Evolutionary conservation across 1,139 yeast species (phyloP).

Genomic region (Sugiyamaella novakii): DNA sequence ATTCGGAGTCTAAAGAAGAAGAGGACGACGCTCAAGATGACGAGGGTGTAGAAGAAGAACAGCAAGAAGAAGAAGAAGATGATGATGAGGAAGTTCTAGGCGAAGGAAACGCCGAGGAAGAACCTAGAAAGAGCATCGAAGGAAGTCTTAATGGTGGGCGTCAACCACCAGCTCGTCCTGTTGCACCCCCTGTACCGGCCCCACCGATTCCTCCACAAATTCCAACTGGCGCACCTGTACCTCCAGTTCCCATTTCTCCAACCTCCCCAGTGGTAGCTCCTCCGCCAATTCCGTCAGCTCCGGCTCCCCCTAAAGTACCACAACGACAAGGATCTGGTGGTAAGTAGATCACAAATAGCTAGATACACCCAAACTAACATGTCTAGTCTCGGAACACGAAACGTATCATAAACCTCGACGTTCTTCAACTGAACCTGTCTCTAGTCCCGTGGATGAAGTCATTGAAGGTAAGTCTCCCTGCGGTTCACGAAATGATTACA

Average conservation of each 20-base stretch:
- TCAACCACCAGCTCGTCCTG: background rate
- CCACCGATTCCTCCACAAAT: background rate
- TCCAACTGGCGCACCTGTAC: background rate
- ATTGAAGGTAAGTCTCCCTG: conserved; percentile 23
- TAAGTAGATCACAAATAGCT: background rate
- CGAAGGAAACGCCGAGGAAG: background rate
- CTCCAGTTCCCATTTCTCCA: background rate
- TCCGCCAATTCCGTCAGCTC: conserved; percentile 2
- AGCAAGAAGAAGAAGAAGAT: conserved; percentile 18
- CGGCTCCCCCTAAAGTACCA: conserved; percentile 1
- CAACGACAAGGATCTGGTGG: conserved; percentile 2
- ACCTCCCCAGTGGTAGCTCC: background rate
- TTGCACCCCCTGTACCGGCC: conserved; percentile 4
- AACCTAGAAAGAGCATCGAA: background rate
- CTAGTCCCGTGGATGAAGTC: conserved; percentile 22
- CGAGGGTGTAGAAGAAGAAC: conserved; percentile 8
- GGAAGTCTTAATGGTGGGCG: no score
- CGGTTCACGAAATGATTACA: no score
- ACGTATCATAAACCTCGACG: conserved; percentile 1
- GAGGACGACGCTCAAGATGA: conserved; percentile 10
- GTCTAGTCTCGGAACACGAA: conserved; percentile 1
- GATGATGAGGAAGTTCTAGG: conserved; percentile 11
- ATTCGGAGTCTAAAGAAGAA: conserved; percentile 19
- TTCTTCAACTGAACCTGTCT: conserved; percentile 8
- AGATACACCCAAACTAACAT: background rate